These are phyloP conservation scores for Lablab purpureus DNA, from an alignment of 306 rosid species.

Conservation along the genomic window DNA sequence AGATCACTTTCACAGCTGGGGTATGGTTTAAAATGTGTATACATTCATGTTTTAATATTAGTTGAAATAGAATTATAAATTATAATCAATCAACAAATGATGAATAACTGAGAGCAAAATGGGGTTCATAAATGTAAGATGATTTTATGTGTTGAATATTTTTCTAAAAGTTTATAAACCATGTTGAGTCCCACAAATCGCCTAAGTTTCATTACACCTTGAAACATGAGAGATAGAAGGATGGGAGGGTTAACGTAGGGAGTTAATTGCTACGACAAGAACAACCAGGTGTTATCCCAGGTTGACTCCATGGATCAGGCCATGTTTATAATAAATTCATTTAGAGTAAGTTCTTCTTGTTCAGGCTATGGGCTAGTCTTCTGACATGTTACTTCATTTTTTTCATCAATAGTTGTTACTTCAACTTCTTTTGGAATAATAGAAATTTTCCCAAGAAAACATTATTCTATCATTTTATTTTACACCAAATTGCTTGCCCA, in stretches of 20 bases:
- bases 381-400: too few species aligned
- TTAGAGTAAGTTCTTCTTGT: too few species aligned
- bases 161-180: too few species aligned
- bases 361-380: too few species aligned
- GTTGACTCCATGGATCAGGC: background rate
- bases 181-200: too few species aligned
- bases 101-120: conserved; percentile 12
- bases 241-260: background rate
- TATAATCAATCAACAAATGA: background rate
- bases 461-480: too few species aligned
- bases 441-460: background rate
- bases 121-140: background rate
- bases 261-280: background rate
- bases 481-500: background rate
- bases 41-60: background rate
- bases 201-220: too few species aligned
- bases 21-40: conserved; percentile 54
- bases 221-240: background rate
- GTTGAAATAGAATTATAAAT: conserved; percentile 22
- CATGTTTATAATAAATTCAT: background rate
- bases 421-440: too few species aligned
- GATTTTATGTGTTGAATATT: too few species aligned
- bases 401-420: too few species aligned
- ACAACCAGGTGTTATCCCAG: too few species aligned
- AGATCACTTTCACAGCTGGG: conserved; percentile 72